phyloP scores from a whole-genome alignment of 2,329 filamentous ascomycete genomes.

The Zymoseptoria pseudotritici region DNA sequence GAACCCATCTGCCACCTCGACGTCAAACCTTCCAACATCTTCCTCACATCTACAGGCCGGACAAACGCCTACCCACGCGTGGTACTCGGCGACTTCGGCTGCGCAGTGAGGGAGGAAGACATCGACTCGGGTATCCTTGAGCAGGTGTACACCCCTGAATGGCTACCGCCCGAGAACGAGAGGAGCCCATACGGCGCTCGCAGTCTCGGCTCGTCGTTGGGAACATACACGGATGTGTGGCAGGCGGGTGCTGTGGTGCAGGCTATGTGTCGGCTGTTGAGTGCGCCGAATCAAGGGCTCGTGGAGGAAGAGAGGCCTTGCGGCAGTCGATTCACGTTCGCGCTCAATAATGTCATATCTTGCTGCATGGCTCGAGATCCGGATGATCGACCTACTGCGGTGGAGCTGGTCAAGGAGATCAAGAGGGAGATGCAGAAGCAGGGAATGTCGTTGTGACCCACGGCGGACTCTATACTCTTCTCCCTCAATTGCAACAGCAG shows the following conservation, averaged over 20 bases:
- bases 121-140: slow-evolving; percentile 5
- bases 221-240: slow-evolving; percentile 17
- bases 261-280: slow-evolving; percentile 7
- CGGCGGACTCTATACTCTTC: too few relatives aligned
- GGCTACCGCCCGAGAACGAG: slow-evolving; percentile 13
- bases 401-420: slow-evolving; percentile 4
- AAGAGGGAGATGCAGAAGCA: not conserved
- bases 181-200: not conserved
- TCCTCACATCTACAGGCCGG: slow-evolving; percentile 2
- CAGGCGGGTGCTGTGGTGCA: slow-evolving; percentile 16
- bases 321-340: slow-evolving; percentile 4
- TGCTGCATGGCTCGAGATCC: slow-evolving; percentile 5
- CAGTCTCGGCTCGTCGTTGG: slow-evolving; percentile 3
- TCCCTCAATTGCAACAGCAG: not conserved
- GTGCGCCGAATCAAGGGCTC: slow-evolving; percentile 2
- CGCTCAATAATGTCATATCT: slow-evolving; percentile 5
- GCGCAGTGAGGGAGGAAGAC: slow-evolving; percentile 7
- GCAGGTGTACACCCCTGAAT: slow-evolving; percentile 7
- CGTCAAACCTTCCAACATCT: slow-evolving; percentile 15
- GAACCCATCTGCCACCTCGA: slow-evolving; percentile 17
- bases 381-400: slow-evolving; percentile 1
- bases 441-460: not conserved
- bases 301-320: slow-evolving; percentile 7
- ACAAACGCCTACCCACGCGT: slow-evolving; percentile 6
- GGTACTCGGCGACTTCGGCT: slow-evolving; percentile 19